Conservation (phyloP, 257 asterid species). For the Rubia yunnanensis region DNA sequence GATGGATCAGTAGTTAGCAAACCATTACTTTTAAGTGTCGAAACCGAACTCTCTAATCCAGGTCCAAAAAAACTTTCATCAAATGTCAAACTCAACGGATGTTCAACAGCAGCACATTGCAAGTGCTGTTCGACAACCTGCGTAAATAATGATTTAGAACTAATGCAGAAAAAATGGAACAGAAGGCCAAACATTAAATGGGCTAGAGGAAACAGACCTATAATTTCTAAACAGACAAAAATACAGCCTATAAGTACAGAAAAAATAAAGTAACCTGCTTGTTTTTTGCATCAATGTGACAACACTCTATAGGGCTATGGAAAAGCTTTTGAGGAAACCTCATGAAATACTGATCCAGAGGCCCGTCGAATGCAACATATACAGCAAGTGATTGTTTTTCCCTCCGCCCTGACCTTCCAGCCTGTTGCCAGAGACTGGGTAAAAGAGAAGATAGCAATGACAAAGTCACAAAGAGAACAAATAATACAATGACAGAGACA, state of each 20-base stretch:
- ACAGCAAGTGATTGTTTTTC: slow-evolving; percentile 80
- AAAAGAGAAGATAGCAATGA: slow-evolving; percentile 14
- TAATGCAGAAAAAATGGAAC: slow-evolving; percentile 15
- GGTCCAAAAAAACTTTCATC: slow-evolving; percentile 74
- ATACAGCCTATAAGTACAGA: slow-evolving; percentile 4
- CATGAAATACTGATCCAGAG: slow-evolving; percentile 94
- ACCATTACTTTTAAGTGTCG: slow-evolving; percentile 58
- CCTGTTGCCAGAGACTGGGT: slow-evolving; percentile 93
- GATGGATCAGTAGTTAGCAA: slow-evolving; percentile 49
- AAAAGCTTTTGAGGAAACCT: slow-evolving; percentile 82
- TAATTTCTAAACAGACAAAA: slow-evolving; percentile 2
- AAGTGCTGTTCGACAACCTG: slow-evolving; percentile 92
- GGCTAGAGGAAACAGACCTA: slow-evolving; percentile 4
- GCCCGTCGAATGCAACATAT: slow-evolving; percentile 95
- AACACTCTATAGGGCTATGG: slow-evolving; percentile 75
- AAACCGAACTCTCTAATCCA: slow-evolving; percentile 49
- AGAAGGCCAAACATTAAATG: not conserved
- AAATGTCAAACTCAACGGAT: slow-evolving; percentile 59
- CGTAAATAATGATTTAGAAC: slow-evolving; percentile 12
- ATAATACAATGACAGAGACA: slow-evolving; percentile 14
- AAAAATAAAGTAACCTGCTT: slow-evolving; percentile 47
- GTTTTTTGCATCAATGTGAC: slow-evolving; percentile 83
- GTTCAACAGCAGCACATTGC: slow-evolving; percentile 84
- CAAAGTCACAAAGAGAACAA: slow-evolving; percentile 14
- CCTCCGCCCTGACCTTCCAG: slow-evolving; percentile 97